Conservation (phyloP, 2,329 filamentous ascomycete genomes). For the Clarireedia paspali region DNA sequence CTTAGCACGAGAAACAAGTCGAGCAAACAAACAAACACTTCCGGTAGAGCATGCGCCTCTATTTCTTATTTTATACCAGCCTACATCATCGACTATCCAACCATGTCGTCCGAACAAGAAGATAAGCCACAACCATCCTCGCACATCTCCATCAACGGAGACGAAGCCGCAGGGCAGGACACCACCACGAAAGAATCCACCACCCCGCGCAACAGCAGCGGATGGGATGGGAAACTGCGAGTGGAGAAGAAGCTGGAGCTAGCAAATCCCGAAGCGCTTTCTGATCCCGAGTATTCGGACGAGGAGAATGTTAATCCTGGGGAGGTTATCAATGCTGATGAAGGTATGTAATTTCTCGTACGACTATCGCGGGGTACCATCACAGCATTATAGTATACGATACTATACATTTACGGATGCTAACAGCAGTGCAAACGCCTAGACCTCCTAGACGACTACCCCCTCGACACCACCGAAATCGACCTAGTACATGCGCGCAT, state of each 20-base stretch:
- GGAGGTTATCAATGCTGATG: constrained; percentile 73
- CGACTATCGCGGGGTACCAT: constrained; percentile 3
- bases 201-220: constrained; percentile 47
- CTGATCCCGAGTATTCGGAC: constrained; percentile 80
- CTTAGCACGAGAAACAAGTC: not conserved
- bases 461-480: constrained; percentile 64
- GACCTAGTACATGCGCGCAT: constrained; percentile 85
- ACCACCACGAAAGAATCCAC: constrained; percentile 16
- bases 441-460: constrained; percentile 54
- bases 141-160: constrained; percentile 22
- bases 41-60: not conserved
- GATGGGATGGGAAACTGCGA: constrained; percentile 79
- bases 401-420: not conserved
- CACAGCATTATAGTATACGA: too few species aligned
- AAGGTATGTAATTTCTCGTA: constrained; percentile 45
- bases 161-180: constrained; percentile 22
- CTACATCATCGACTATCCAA: not conserved
- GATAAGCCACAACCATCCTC: constrained; percentile 15
- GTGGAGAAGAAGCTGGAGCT: constrained; percentile 58
- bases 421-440: constrained; percentile 3
- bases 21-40: not conserved
- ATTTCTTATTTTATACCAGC: too few species aligned
- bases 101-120: constrained; percentile 16
- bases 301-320: constrained; percentile 60
- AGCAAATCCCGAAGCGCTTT: constrained; percentile 72